Evolutionary conservation across 2,329 filamentous ascomycete species (phyloP).

Genomic region (Parastagonospora avenae): DNA sequence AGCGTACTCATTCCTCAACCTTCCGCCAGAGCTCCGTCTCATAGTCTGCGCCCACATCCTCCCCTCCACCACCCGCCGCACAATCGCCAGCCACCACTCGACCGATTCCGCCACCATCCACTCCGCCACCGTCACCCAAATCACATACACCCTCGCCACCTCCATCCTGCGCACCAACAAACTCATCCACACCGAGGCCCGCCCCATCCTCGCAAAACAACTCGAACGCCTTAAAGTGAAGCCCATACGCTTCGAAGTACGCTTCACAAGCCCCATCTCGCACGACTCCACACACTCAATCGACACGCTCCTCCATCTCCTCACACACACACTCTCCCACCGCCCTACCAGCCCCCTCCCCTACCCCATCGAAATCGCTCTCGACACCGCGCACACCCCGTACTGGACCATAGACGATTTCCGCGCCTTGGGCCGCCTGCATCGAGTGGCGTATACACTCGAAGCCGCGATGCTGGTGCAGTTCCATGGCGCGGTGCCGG

Average conservation of each 20-base stretch:
- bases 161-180: background rate
- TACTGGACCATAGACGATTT: too few species aligned
- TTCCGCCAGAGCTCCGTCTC: constrained; percentile 4
- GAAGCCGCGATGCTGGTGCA: too few species aligned
- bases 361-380: too few species aligned
- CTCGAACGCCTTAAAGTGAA: background rate
- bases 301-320: too few species aligned
- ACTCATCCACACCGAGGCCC: background rate
- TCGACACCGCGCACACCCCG: too few species aligned
- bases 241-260: background rate
- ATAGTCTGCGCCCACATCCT: constrained; percentile 5
- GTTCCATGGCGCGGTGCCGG: too few species aligned
- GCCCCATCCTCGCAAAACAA: background rate
- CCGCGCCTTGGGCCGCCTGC: too few species aligned
- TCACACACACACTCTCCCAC: too few species aligned
- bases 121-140: background rate
- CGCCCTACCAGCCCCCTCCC: too few species aligned
- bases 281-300: background rate
- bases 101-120: too few species aligned
- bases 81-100: background rate
- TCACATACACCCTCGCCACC: background rate
- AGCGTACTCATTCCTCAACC: constrained; percentile 6
- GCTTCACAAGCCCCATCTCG: background rate
- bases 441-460: too few species aligned
- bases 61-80: background rate